Evolutionary conservation across 352 stramenopile species (phyloP), one percentile per base, ranked within the genome.

Genomic region (Phytophthora ramorum): DNA sequence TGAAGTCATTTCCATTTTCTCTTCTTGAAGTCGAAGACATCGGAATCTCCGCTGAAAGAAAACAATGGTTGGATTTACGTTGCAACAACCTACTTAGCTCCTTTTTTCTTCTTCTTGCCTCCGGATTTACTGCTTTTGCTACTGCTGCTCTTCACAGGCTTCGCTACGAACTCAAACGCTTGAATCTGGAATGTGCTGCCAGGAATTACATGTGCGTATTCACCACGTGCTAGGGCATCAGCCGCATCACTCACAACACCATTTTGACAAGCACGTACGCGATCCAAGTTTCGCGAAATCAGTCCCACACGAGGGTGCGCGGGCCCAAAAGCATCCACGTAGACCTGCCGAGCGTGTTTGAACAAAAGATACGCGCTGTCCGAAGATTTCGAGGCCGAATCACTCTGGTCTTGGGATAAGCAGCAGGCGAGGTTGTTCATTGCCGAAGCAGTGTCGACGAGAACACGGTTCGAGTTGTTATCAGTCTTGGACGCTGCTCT

Each of bases 391-490:
- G 64, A 58, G 3, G 60, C 57, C 6, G 49, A 46, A 17, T 76
- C 67, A 16, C 77, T 75, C 7, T 71, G 49, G 26, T 90, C 76
- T 57, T 89, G 79, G 24, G 79, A 87, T 9, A 89, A 46, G 44
- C 85, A 93, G 47, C 85, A 92, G 7, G 79, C 83, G 19, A 92
- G 59, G 45, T 91, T 93, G 70, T 90, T 92, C 75, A 93, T 86
- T 12, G 80, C 66, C 4, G 84, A 91, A 8, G 85, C 85, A 3
- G 82, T 86, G 51, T 93, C 83, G 12, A 87, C 46, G 56, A 90
- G 48, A 8, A 14, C 6, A 38, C 41, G 34, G 10, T 35, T 48
- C 4, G 7, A 17, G 22, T 9, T 52, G 13, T 13, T 47, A 8
- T 59, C 40, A 1, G 50, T 35, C 28, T 72, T 64, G n/a, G n/a